A percentile compares a stretch with the other conserved stretches of the same genome.
Conservation (phyloP, 257 asterid genomes). For the Ocimum tenuiflorum region DNA sequence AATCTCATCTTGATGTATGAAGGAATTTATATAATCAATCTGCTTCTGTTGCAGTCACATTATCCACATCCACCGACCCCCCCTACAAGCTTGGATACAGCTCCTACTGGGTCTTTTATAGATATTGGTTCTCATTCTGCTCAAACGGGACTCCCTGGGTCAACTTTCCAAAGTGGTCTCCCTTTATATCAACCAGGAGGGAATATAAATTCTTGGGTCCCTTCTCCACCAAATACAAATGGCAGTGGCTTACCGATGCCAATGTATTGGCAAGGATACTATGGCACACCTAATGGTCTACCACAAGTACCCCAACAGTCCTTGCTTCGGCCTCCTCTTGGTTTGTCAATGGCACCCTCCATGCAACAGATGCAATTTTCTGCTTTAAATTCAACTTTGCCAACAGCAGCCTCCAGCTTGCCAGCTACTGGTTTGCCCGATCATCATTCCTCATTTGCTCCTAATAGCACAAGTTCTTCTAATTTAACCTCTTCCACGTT, state of each 20-base stretch:
- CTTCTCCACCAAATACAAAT: constrained; percentile 66
- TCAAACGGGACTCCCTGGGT: constrained; percentile 56
- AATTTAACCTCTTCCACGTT: constrained; percentile 30
- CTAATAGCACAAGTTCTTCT: constrained; percentile 37
- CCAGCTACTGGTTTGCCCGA: constrained; percentile 49
- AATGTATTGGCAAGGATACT: constrained; percentile 92
- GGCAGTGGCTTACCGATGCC: constrained; percentile 76
- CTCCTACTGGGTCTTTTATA: constrained; percentile 42
- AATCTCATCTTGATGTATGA: neutral
- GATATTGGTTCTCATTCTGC: constrained; percentile 55
- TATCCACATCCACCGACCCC: constrained; percentile 59
- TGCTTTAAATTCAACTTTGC: constrained; percentile 51
- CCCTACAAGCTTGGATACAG: constrained; percentile 59
- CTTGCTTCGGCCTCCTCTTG: constrained; percentile 74
- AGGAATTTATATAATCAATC: constrained; percentile 13
- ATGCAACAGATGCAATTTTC: constrained; percentile 80
- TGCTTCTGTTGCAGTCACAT: constrained; percentile 62
- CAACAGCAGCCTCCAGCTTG: constrained; percentile 34
- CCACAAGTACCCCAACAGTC: constrained; percentile 81
- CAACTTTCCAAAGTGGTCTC: constrained; percentile 51
- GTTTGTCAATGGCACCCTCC: constrained; percentile 61
- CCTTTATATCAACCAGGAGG: constrained; percentile 93
- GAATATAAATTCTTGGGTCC: constrained; percentile 75
- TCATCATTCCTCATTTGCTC: constrained; percentile 35
- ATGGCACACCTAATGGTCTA: constrained; percentile 70